A percentile compares a stretch with the other conserved stretches of the same genome.
Conservation (phyloP, 2,329 filamentous ascomycete species). For the Microsporum audouinii region DNA sequence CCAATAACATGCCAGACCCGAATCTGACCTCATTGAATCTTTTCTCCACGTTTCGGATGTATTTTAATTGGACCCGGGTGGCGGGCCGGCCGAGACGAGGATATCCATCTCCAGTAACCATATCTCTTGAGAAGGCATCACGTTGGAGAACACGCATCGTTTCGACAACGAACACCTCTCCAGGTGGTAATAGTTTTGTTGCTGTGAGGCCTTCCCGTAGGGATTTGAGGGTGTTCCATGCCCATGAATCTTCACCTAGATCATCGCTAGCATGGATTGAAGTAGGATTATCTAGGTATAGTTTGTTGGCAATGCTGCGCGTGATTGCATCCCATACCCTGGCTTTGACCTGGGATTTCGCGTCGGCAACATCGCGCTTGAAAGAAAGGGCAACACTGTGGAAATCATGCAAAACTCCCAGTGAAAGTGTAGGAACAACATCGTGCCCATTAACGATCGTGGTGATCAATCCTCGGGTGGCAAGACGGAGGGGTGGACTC, state of each 20-base stretch:
- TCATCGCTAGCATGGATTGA: constrained; percentile 37
- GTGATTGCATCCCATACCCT: constrained; percentile 56
- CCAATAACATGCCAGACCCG: constrained; percentile 60
- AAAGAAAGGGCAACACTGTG: constrained; percentile 61
- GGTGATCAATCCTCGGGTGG: constrained; percentile 63
- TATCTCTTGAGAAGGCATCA: constrained; percentile 47
- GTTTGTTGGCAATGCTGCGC: constrained; percentile 50
- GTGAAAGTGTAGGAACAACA: constrained; percentile 60
- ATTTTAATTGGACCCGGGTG: constrained; percentile 56
- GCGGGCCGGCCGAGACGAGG: constrained; percentile 51
- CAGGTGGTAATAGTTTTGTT: constrained; percentile 60
- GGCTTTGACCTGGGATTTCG: constrained; percentile 54
- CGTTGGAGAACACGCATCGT: constrained; percentile 55
- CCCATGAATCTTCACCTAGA: constrained; percentile 56
- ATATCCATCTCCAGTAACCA: constrained; percentile 30
- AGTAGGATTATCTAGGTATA: constrained; percentile 43
- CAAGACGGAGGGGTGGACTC: constrained; percentile 56
- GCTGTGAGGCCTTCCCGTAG: constrained; percentile 57
- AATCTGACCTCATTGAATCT: constrained; percentile 61
- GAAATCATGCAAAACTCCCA: constrained; percentile 63
- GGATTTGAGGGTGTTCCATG: constrained; percentile 53
- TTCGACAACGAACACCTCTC: constrained; percentile 64
- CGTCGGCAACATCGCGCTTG: constrained; percentile 57
- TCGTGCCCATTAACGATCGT: constrained; percentile 63
- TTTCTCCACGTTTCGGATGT: constrained; percentile 58